Evolutionary conservation across 192 early-diverging fungal genomes (phyloP).

Genomic region (Coemansia furcata): DNA sequence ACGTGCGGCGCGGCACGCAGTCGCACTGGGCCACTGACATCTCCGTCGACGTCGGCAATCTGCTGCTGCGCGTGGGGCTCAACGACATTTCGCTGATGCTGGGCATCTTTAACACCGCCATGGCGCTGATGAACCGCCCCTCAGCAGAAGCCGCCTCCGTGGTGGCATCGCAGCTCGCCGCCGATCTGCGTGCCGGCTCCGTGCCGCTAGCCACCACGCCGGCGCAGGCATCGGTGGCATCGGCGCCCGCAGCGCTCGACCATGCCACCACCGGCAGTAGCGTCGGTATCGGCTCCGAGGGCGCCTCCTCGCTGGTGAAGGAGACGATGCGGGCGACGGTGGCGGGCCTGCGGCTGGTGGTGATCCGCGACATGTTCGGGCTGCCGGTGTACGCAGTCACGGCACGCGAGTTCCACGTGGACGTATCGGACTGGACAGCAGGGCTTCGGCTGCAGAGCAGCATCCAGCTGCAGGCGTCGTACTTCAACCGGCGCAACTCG

Average conservation of each 20-base stretch:
- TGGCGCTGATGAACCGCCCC: conserved; percentile 56
- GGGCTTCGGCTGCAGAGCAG: conserved; percentile 64
- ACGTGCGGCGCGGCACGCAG: conserved; percentile 16
- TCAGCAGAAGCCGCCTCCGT: neutral
- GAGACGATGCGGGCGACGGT: conserved; percentile 48
- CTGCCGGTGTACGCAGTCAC: conserved; percentile 87
- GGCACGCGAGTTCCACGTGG: conserved; percentile 75
- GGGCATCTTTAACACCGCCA: conserved; percentile 75
- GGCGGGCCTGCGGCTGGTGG: conserved; percentile 57
- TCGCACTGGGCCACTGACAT: conserved; percentile 60
- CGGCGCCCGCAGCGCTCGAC: neutral
- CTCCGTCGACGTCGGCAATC: conserved; percentile 70
- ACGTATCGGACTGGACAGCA: conserved; percentile 83
- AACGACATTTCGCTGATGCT: conserved; percentile 79
- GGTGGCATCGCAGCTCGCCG: neutral
- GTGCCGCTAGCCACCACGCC: neutral
- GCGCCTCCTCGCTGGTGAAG: conserved; percentile 20
- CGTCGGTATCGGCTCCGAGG: neutral
- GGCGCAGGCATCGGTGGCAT: neutral
- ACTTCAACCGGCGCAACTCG: conserved; percentile 95
- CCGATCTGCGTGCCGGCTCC: neutral
- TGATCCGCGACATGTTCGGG: conserved; percentile 95
- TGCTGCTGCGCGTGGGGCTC: conserved; percentile 83
- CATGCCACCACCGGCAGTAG: neutral
- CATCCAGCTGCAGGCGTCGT: conserved; percentile 77